Base-by-base conservation (phyloP, 257 asterid species). In the Capsicum baccatum region DNA sequence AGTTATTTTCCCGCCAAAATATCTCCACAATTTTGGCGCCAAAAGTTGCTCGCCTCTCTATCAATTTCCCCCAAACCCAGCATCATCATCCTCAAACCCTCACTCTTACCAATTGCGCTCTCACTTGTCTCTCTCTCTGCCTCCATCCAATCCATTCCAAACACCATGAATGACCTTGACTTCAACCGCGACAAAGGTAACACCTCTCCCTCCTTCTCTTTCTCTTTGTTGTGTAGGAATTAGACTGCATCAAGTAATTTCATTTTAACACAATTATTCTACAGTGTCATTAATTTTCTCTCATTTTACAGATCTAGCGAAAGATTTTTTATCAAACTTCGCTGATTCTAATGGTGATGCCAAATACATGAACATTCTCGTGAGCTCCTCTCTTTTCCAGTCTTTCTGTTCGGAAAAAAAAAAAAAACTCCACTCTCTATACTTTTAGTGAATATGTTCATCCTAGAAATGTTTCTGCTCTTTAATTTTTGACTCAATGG, bases 281-380 rank as follows among this genome's bases (percentile, higher is more conserved):
- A 21, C 52, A 11, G 8, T 76, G 81, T 76, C 39, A 48, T 6
- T 19, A 50, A 73, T 73, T 48, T n/a, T 74, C 6, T 78, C 19
- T 78, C 21, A 26, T 26, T 69, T 52, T 54, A 54, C 63, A 97
- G 99, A 93, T 84, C 83, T 88, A 54, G 97, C 99, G n/a, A 95
- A 87, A 66, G 95, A 94, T 82, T 97, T 97, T 83, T 93, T 95
- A 13, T 58, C 90, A 2, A 87, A 97, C 81, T 97, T 95, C 81
- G 90, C 95, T 71, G 98, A 92, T 87, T 82, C 88, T 63, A 74
- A 86, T 81, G 99, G 97, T 11, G 96, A 94, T 66, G 89, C 94
- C 81, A 97, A 95, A 87, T 97, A 97, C 87, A 79, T 91, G 74
- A 87, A 89, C 79, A 87, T 97, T 79, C 94, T 97, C 14, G 99